A percentile compares a stretch with the other conserved stretches of the same genome.
Conservation (phyloP, 139 green algal genomes). For the Chlorella sp. region DNA sequence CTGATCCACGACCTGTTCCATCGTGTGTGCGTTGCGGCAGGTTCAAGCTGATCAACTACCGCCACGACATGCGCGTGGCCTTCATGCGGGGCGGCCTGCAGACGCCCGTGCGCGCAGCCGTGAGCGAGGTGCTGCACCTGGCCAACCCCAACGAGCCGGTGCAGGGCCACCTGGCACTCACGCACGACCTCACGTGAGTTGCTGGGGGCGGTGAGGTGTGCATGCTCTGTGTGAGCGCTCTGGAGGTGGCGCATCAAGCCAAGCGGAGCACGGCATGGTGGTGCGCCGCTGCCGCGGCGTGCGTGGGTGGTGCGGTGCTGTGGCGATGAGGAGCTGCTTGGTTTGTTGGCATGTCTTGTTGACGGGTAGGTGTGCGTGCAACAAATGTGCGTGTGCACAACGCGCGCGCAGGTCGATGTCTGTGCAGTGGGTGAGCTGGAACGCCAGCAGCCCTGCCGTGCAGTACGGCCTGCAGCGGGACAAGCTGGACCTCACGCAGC, state of each 20-base stretch:
- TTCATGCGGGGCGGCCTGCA: slow-evolving; percentile 41
- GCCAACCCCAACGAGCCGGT: slow-evolving; percentile 35
- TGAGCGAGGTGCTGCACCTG: slow-evolving; percentile 21
- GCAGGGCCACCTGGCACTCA: slow-evolving; percentile 39
- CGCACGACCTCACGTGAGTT: slow-evolving; percentile 16
- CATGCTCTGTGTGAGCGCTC: too few species aligned
- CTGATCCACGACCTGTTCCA: neutral
- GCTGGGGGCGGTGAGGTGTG: too few species aligned
- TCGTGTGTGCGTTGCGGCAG: slow-evolving; percentile 13
- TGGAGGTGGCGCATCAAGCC: too few species aligned
- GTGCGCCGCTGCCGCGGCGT: too few species aligned
- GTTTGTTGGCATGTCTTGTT: too few species aligned
- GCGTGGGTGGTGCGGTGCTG: too few species aligned
- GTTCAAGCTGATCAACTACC: slow-evolving; percentile 61
- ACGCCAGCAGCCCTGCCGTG: slow-evolving; percentile 23
- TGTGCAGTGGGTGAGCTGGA: slow-evolving; percentile 51
- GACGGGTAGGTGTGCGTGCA: too few species aligned
- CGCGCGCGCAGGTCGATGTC: slow-evolving; percentile 57
- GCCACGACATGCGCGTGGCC: slow-evolving; percentile 33
- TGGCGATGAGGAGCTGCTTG: too few species aligned
- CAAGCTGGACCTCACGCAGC: neutral
- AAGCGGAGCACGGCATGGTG: too few species aligned
- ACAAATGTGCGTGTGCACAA: too few species aligned
- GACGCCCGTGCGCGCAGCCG: slow-evolving; percentile 18
- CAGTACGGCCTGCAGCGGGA: neutral